Conservation (phyloP, 371 early-diverging fungal genomes). For the Aphelidium insulamus region DNA sequence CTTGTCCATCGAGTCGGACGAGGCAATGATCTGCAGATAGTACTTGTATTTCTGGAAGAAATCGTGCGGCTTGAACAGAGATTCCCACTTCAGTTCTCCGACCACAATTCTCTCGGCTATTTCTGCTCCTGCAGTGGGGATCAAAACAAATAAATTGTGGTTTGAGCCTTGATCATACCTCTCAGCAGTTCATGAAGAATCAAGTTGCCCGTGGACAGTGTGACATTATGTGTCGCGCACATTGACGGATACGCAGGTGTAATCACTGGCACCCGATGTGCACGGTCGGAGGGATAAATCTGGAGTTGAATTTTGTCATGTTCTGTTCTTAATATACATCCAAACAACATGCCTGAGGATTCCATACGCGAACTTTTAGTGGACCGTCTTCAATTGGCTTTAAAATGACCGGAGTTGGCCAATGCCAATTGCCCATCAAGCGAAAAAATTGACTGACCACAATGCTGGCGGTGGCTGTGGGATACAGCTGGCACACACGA, state of each 20-base stretch:
- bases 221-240: conserved; percentile 98
- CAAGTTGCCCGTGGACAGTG: conserved; percentile 86
- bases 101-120: conserved; percentile 45
- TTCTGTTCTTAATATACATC: neutral
- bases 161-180: conserved; percentile 39
- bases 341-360: conserved; percentile 42
- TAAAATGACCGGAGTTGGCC: conserved; percentile 95
- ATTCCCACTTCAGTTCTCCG: conserved; percentile 35
- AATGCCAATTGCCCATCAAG: conserved; percentile 78
- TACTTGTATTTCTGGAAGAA: conserved; percentile 79
- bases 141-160: neutral
- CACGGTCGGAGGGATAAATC: conserved; percentile 64
- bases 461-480: conserved; percentile 69
- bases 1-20: conserved; percentile 42
- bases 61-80: conserved; percentile 63
- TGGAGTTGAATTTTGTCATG: neutral
- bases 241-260: conserved; percentile 99
- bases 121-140: conserved; percentile 20
- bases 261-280: conserved; percentile 97
- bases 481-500: conserved; percentile 92
- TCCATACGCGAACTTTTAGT: conserved; percentile 89
- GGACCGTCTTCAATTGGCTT: conserved; percentile 82
- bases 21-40: conserved; percentile 77
- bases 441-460: conserved; percentile 82
- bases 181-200: conserved; percentile 50